These are phyloP conservation scores for Starmerella sirachaensis DNA, from an alignment of 805 yeast species.

Conservation along the genomic window DNA sequence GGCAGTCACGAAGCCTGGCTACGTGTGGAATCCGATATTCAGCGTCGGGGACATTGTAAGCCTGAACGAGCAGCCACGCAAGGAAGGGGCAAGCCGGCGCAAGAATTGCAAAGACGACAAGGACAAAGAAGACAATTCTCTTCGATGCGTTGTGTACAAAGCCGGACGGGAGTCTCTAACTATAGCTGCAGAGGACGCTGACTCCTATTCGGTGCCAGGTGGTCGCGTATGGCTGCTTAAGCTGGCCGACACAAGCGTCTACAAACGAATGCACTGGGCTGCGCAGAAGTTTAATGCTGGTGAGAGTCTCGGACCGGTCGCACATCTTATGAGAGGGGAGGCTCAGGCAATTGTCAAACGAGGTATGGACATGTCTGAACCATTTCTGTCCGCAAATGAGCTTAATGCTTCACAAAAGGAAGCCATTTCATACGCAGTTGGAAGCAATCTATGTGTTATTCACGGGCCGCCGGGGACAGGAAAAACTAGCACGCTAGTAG, in stretches of 20 bases:
- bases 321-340: conserved; percentile 7
- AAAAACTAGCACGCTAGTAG: conserved; percentile 74
- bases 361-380: background rate
- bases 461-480: conserved; percentile 85
- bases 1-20: conserved; percentile 22
- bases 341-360: background rate
- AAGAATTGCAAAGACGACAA: background rate
- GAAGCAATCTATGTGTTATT: conserved; percentile 40
- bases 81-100: conserved; percentile 14
- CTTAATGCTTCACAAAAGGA: conserved; percentile 59
- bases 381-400: conserved; percentile 12
- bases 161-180: conserved; percentile 38
- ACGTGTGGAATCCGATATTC: conserved; percentile 37
- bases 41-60: conserved; percentile 28
- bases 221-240: conserved; percentile 56
- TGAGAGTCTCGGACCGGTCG: background rate
- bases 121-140: conserved; percentile 19
- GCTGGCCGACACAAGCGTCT: conserved; percentile 34
- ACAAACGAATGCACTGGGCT: conserved; percentile 57
- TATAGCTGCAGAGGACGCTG: conserved; percentile 51
- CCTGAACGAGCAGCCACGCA: conserved; percentile 10
- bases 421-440: conserved; percentile 58
- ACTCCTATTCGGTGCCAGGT: conserved; percentile 34
- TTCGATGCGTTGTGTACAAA: conserved; percentile 58
- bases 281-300: conserved; percentile 42